Base-by-base conservation (phyloP, 768 basidiomycete genomes). In the Boletus rubescentipes region DNA sequence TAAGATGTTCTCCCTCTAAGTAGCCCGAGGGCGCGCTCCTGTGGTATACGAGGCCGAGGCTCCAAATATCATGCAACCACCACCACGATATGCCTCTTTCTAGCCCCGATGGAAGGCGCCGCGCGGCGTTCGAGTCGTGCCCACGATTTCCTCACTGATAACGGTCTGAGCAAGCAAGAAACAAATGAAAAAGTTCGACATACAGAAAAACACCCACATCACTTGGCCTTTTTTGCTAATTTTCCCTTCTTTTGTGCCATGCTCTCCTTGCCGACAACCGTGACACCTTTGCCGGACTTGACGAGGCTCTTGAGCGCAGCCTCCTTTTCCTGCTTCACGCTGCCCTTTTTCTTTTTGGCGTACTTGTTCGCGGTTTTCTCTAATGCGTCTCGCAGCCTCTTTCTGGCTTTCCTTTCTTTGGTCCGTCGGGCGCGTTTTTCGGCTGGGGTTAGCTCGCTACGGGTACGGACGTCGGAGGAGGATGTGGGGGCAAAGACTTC, bases 261-360 rank as follows among this genome's bases (percentile, higher is more conserved):
- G 23, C 68, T 73, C 60, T 72, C 73, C 70, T 93, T 95, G 21
- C 93, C 93, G 38, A 95, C 81, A 16, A 95, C 85, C 0, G 92
- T 94, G 37, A 94, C 88, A 0, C 93, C 92, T 65, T 84, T 89
- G 2, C 92, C 91, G 30, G 77, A 81, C 67, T 91, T 94, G 29
- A 97, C 86, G 9, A 97, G 79, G 58, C 80, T 87, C 69, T 87
- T 84, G 54, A 94, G 73, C 14, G 91, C 92, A 12, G 79, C 82
- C 56, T 92, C 85, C 72, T 98, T 97, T 73, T 94, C 87, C 63
- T 84, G 86, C 71, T 87, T 91, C 23, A 84, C 77, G 23, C 26
- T 74, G 54, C 26, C 73, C 60, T 77, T 81, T 59, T 79, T 85
- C 21, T 20, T 6, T 6, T 41, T 57, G 44, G 85, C 79, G 57